Percentiles rank a stretch among this genome's conserved stretches.
Evolutionary conservation across 306 rosid genomes (phyloP).

Genomic region (Pyrus pyrifolia): DNA sequence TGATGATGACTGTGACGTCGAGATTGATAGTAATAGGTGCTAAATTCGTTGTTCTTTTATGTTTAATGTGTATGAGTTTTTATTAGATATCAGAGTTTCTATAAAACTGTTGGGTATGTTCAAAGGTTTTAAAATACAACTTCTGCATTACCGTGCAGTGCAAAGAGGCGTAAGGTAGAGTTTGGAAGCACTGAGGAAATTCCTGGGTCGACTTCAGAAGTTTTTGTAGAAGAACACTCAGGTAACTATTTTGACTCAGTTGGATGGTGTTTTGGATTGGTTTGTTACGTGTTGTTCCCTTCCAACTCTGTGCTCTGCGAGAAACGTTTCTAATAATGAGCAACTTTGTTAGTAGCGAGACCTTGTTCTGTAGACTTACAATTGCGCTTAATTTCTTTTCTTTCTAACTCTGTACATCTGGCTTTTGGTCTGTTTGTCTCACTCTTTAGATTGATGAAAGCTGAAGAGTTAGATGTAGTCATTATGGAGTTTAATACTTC

Average conservation of each 20-base stretch:
- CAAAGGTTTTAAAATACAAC: background rate
- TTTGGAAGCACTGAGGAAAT: background rate
- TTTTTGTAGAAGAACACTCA: background rate
- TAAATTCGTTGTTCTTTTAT: background rate
- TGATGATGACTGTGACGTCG: background rate
- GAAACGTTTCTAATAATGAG: background rate
- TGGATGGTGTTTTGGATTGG: background rate
- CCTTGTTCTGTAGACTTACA: too few species aligned
- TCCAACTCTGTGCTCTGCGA: background rate
- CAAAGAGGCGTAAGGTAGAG: conserved; percentile 11
- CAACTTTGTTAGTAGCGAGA: too few species aligned
- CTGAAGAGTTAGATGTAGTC: background rate
- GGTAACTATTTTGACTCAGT: background rate
- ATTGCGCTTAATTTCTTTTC: background rate
- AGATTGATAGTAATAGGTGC: background rate
- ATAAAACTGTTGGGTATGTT: background rate
- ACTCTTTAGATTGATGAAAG: background rate
- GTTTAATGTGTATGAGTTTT: background rate
- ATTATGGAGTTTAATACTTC: background rate
- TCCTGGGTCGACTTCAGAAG: background rate
- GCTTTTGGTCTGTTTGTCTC: background rate
- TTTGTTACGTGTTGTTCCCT: background rate
- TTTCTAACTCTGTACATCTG: background rate
- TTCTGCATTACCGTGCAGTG: background rate
- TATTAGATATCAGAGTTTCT: background rate